Base-by-base conservation (phyloP, 768 basidiomycete species). In the Hemileccinum rubropunctum region DNA sequence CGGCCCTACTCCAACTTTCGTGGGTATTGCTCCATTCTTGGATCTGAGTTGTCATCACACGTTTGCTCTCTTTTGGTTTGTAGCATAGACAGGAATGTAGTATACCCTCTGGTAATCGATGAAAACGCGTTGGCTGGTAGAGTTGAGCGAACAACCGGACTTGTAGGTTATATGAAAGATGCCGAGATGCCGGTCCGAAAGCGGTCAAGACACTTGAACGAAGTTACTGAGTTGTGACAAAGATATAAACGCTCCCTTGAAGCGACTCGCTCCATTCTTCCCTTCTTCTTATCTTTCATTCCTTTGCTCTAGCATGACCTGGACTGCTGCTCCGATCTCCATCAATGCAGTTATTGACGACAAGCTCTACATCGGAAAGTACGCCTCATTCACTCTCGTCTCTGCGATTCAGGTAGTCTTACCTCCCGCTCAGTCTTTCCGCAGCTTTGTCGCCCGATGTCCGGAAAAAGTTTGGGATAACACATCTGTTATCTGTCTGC, bases 401-500 rank as follows among this genome's bases (percentile, higher is more conserved):
- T 10, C 18, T 28, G 42, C 23, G n/a, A n/a, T 14, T 35, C 27
- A 11, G 1, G 21, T 32, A 33, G 18, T 40, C 58, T 53, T 21
- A 41, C 36, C 27, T 32, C 14, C 17, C 5, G 2, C 20, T 15
- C 45, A 72, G 71, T 49, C 58, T 71, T 23, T 58, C 68, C 2
- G 57, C 70, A 0, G 70, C 70, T 28, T 59, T 71, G 43, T 69
- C 70, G 35, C 61, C 56, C 3, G 65, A 67, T 41, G 39, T 61
- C 21, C 63, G 58, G 34, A 47, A 53, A 44, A 64, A 57, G 20
- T n/a, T 71, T n/a, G 73, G 75, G 18, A 78, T 79, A 49, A 79
- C 82, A 0, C 82, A 83, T 54, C 54, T 78, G 32, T 50, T 84
- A 15, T 82, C 82, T 4, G 80, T 82, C 41, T 84, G 82, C 54